Conservation (phyloP, 108 stramenopile species). For the Skeletonema grethae region DNA sequence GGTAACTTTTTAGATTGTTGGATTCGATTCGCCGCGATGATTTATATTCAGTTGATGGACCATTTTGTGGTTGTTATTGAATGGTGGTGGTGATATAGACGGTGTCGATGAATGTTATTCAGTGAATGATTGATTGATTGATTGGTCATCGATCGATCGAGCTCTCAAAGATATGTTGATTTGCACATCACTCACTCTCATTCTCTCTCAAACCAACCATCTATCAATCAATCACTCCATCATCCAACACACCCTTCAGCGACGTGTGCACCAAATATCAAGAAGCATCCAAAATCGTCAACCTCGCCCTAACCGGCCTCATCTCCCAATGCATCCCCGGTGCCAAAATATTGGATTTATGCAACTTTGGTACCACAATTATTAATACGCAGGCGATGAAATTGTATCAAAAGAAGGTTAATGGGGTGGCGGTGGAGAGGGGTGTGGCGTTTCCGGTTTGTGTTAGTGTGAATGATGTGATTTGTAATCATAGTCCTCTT, state of each 20-base stretch:
- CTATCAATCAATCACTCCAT: too few relatives aligned
- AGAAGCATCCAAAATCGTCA: constrained; percentile 98
- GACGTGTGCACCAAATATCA: constrained; percentile 91
- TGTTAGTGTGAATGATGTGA: constrained; percentile 97
- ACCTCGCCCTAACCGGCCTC: constrained; percentile 89
- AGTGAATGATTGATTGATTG: neutral
- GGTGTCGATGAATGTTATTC: neutral
- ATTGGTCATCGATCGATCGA: too few relatives aligned
- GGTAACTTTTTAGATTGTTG: too few relatives aligned
- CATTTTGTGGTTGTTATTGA: neutral
- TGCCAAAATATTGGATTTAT: constrained; percentile 90
- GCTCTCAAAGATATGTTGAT: too few relatives aligned
- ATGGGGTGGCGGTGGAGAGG: constrained; percentile 86
- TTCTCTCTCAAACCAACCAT: too few relatives aligned
- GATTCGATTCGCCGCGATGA: too few relatives aligned
- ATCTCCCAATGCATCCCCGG: constrained; percentile 90
- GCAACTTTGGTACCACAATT: constrained; percentile 85
- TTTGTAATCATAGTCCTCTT: constrained; percentile 97
- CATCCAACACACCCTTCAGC: too few relatives aligned
- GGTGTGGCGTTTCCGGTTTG: constrained; percentile 99
- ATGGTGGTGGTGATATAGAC: neutral
- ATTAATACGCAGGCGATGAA: constrained; percentile 67
- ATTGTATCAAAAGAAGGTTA: constrained; percentile 88
- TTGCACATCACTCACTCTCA: too few relatives aligned
- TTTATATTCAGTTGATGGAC: neutral